Conservation (phyloP, 192 early-diverging fungal genomes). For the Allomyces macrogynus region DNA sequence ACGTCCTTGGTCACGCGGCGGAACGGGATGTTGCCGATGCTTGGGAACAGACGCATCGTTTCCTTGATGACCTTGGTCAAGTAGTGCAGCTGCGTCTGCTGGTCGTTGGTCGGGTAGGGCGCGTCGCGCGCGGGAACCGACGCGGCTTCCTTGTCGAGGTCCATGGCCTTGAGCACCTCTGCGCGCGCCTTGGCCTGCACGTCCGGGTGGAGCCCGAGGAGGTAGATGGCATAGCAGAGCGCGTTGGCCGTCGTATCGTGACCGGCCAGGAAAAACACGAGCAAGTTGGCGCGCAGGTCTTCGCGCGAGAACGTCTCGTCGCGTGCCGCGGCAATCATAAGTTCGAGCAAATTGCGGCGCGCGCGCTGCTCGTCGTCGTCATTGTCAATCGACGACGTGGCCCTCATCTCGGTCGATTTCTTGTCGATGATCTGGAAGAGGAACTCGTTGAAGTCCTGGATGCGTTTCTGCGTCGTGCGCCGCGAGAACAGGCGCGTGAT, state of each 20-base stretch:
- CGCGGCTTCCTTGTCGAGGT: neutral
- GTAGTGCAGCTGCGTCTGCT: neutral
- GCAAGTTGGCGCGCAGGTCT: neutral
- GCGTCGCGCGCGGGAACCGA: neutral
- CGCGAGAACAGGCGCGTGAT: neutral
- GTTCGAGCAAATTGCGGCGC: neutral
- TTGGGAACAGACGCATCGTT: neutral
- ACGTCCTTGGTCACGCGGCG: neutral
- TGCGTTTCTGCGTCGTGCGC: neutral
- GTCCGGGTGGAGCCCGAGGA: neutral
- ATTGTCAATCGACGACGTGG: neutral
- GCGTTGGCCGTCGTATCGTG: neutral
- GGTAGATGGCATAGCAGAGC: neutral
- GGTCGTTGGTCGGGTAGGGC: neutral
- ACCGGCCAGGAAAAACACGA: neutral
- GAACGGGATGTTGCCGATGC: neutral
- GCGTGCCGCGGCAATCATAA: neutral
- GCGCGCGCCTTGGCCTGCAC: neutral
- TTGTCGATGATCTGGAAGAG: neutral
- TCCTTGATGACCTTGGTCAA: neutral
- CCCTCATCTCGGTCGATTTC: neutral
- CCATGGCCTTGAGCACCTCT: neutral
- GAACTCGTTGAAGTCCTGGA: neutral
- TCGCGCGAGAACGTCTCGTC: neutral
- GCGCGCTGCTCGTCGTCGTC: neutral